Base-by-base conservation (phyloP, 441 rosid genomes). In the Mallotus repandus region DNA sequence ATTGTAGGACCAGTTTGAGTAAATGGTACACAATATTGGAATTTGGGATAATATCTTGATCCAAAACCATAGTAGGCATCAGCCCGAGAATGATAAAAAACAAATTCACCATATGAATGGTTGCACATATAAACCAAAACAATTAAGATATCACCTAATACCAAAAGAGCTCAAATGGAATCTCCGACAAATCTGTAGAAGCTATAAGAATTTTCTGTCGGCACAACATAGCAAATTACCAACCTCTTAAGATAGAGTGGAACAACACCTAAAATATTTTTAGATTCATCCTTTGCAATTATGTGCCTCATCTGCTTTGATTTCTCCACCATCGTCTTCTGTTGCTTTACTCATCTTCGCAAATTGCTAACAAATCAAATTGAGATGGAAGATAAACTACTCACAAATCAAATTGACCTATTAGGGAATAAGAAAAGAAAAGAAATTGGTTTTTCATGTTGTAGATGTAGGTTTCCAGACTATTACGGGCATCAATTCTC, bases 371-470 rank as follows among this genome's bases (percentile, higher is more conserved):
- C 41, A 38, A 38, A 38, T 38, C 41, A 38, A 38, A 38, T 38
- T 38, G 41, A 4, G 41, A 38, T 38, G 41, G 41, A 38, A 38
- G 41, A 38, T 38, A 4, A 38, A 5, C 7, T 38, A 0, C 41
- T 38, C 4, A 38, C 7, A 38, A 38, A 38, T 38, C 7, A 38
- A 38, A 38, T 38, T 38, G 41, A 6, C 41, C 41, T 38, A 3
- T 38, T 38, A 0, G 5, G 5, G 41, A 38, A 38, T 38, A 38
- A 38, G 41, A 38, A 38, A 38, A 38, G 5, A 38, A 38, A 38
- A 0, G 98, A 97, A 9, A 95, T 85, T 95, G 99, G 93, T 93
- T 95, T 81, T 93, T 95, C 99, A 95, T 89, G 94, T 95, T 95
- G 83, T 93, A 95, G 12, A 89, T 73, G 13, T 93, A 95, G 0